phyloP scores from a whole-genome alignment of 148 eudicot genomes.

The Rhododendron molle region DNA sequence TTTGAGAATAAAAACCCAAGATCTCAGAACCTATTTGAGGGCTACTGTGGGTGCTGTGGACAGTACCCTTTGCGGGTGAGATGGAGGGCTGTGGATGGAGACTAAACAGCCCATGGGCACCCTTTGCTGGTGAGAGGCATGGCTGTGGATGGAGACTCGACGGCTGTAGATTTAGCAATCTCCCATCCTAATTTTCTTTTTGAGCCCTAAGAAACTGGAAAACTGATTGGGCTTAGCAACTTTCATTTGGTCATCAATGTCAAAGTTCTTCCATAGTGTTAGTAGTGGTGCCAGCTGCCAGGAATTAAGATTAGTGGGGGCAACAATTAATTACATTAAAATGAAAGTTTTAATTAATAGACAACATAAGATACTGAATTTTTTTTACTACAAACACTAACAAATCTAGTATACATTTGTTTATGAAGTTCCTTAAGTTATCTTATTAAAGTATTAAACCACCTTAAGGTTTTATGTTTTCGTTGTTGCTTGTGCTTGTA shows the following conservation, averaged over 20 bases:
- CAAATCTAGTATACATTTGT: neutral
- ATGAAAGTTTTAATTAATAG: neutral
- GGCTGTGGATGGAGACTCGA: neutral
- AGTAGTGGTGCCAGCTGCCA: neutral
- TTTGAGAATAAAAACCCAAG: neutral
- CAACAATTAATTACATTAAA: neutral
- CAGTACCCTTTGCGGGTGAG: neutral
- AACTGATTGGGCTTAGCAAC: neutral
- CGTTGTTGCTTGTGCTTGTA: neutral
- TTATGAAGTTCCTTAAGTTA: neutral
- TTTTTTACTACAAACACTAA: neutral
- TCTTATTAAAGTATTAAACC: neutral
- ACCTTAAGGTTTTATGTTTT: neutral
- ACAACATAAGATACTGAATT: neutral
- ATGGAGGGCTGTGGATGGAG: neutral
- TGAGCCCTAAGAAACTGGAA: neutral
- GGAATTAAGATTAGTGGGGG: neutral
- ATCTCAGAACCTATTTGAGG: neutral
- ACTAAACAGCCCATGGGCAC: too few species aligned
- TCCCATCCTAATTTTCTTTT: neutral
- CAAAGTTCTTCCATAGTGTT: neutral
- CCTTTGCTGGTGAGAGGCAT: neutral
- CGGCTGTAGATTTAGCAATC: neutral
- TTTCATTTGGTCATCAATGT: neutral
- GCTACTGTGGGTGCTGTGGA: neutral